Conservation (phyloP, 805 yeast genomes). For the Candida ipomoeae region DNA sequence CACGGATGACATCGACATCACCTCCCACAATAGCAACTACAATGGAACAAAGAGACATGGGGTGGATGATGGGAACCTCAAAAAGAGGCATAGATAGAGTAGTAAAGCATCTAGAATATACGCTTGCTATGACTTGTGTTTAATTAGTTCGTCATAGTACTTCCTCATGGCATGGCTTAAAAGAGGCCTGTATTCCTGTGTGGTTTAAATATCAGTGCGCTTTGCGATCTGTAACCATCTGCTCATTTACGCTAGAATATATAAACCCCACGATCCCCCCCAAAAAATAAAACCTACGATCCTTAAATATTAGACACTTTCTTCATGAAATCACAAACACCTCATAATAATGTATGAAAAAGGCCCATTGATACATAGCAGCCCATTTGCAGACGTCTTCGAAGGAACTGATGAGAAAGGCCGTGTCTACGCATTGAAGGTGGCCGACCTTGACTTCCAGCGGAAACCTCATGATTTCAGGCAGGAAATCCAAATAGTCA, state of each 20-base stretch:
- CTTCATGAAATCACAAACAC: background rate
- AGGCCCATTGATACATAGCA: slow-evolving; percentile 25
- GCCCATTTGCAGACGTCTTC: slow-evolving; percentile 35
- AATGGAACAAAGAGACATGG: slow-evolving; percentile 25
- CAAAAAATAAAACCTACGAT: background rate
- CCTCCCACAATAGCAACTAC: slow-evolving; percentile 25
- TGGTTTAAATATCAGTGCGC: background rate
- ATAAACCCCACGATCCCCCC: background rate
- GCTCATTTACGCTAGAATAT: background rate
- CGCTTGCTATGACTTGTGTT: background rate
- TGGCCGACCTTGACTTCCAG: slow-evolving; percentile 35
- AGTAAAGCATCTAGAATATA: background rate
- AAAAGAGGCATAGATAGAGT: slow-evolving; percentile 9
- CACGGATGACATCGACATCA: slow-evolving; percentile 79
- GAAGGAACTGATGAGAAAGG: slow-evolving; percentile 18
- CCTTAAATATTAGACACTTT: background rate
- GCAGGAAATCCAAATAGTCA: slow-evolving; percentile 28
- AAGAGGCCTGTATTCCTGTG: background rate
- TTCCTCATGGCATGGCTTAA: too few species aligned
- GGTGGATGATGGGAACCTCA: slow-evolving; percentile 5
- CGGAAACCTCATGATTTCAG: slow-evolving; percentile 34
- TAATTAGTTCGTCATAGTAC: too few species aligned
- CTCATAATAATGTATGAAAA: slow-evolving; percentile 15
- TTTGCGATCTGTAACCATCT: background rate
- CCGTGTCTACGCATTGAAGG: slow-evolving; percentile 28